A percentile compares a stretch with the other conserved stretches of the same genome.
These are phyloP conservation scores for Argentina anserina DNA, from an alignment of 306 rosid genomes.

Conservation along the genomic window DNA sequence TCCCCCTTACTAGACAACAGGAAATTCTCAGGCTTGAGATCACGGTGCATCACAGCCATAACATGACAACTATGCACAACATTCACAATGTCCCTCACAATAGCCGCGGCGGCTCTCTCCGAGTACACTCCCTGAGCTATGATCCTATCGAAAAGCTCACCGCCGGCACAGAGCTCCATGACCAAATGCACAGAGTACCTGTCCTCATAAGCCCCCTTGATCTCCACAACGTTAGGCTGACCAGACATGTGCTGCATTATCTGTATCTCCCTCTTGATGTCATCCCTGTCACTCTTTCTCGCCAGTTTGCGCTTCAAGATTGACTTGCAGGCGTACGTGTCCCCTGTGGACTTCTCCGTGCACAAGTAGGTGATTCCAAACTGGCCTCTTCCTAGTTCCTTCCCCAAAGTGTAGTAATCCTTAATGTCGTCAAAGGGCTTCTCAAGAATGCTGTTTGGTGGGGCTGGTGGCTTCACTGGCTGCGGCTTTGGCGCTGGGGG, in stretches of 20 bases:
- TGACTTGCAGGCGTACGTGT: constrained; percentile 74
- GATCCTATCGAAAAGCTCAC: constrained; percentile 82
- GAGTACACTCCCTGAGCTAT: constrained; percentile 82
- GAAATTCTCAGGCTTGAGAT: constrained; percentile 93
- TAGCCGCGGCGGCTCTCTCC: constrained; percentile 68
- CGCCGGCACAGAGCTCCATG: constrained; percentile 94
- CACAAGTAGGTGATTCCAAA: constrained; percentile 83
- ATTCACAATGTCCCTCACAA: constrained; percentile 66
- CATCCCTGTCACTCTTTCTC: constrained; percentile 58
- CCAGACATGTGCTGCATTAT: constrained; percentile 92
- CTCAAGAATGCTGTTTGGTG: constrained; percentile 49
- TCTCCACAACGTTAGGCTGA: constrained; percentile 75
- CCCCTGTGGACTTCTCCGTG: constrained; percentile 59
- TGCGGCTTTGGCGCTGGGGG: constrained; percentile 18
- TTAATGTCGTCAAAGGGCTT: constrained; percentile 66
- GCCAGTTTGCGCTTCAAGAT: constrained; percentile 77
- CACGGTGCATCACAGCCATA: constrained; percentile 92
- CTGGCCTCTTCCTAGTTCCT: constrained; percentile 87
- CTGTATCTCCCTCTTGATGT: constrained; percentile 79
- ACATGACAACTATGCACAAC: constrained; percentile 82
- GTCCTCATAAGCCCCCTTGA: constrained; percentile 79
- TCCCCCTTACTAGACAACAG: constrained; percentile 65
- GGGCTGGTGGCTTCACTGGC: constrained; percentile 24
- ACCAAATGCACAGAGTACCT: constrained; percentile 73
- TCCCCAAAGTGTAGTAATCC: constrained; percentile 59